phyloP scores from a whole-genome alignment of 306 rosid species.

The Albizia julibrissin region DNA sequence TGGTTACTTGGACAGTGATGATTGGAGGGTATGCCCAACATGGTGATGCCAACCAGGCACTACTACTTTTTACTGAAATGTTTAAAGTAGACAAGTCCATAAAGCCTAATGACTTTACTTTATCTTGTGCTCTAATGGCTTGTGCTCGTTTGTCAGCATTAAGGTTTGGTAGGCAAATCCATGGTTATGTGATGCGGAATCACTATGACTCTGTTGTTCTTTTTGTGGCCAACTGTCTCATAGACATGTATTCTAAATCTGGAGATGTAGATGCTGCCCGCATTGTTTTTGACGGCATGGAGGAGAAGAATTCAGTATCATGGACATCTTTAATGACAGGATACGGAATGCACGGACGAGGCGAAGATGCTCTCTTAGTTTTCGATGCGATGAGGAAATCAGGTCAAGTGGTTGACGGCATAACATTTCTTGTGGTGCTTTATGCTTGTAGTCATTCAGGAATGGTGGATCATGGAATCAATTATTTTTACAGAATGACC shows the following conservation, averaged over 20 bases:
- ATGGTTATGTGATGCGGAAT: slow-evolving; percentile 63
- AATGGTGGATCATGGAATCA: slow-evolving; percentile 67
- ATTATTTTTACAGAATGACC: slow-evolving; percentile 64
- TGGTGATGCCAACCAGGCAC: slow-evolving; percentile 79
- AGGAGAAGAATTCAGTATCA: slow-evolving; percentile 63
- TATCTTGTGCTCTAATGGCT: slow-evolving; percentile 83
- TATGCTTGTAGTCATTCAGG: slow-evolving; percentile 93
- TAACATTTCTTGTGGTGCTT: slow-evolving; percentile 75
- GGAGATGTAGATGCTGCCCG: slow-evolving; percentile 79
- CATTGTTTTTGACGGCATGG: slow-evolving; percentile 61
- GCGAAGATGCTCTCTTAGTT: slow-evolving; percentile 70
- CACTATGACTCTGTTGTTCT: slow-evolving; percentile 46
- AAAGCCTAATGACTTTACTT: slow-evolving; percentile 81
- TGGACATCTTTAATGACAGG: slow-evolving; percentile 87
- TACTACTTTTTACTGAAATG: slow-evolving; percentile 72
- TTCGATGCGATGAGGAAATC: slow-evolving; percentile 60
- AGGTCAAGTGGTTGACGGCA: slow-evolving; percentile 61
- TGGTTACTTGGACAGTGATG: slow-evolving; percentile 89
- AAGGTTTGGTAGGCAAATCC: slow-evolving; percentile 69
- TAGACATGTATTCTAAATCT: slow-evolving; percentile 87
- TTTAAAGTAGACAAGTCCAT: slow-evolving; percentile 41
- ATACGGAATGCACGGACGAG: slow-evolving; percentile 85
- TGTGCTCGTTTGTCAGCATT: slow-evolving; percentile 81
- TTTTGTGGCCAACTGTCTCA: slow-evolving; percentile 74
- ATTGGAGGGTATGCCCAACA: slow-evolving; percentile 93